A percentile compares a stretch with the other conserved stretches of the same genome.
phyloP scores from a whole-genome alignment of 2,329 filamentous ascomycete genomes.

The Microascus cirrosus region DNA sequence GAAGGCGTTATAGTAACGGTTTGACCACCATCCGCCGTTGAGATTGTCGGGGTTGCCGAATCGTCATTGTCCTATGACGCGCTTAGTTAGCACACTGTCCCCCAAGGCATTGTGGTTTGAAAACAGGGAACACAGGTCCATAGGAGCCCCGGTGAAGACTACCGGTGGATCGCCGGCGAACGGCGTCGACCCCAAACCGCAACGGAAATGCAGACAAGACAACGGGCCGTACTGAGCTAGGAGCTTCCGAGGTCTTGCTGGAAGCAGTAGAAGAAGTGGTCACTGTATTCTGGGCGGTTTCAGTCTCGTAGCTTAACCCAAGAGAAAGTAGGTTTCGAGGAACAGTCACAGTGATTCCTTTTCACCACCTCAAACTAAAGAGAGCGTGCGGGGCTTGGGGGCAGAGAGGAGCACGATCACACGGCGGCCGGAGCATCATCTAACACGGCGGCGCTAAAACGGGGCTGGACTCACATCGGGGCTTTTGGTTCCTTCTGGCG shows the following conservation, averaged over 20 bases:
- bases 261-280: slow-evolving; percentile 11
- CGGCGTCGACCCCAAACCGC: neutral
- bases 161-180: neutral
- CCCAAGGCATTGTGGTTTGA: neutral
- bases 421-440: too few relatives aligned
- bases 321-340: neutral
- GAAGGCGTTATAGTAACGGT: slow-evolving; percentile 5
- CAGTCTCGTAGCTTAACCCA: slow-evolving; percentile 9
- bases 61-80: slow-evolving; percentile 3
- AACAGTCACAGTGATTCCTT: neutral
- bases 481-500: slow-evolving; percentile 35
- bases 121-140: neutral
- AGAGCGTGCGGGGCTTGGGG: neutral
- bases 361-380: neutral
- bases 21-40: slow-evolving; percentile 22
- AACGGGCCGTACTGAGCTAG: slow-evolving; percentile 4
- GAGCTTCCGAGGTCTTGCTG: neutral
- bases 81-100: neutral
- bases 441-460: too few relatives aligned
- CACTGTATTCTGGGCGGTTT: slow-evolving; percentile 23
- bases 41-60: slow-evolving; percentile 36
- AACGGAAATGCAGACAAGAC: slow-evolving; percentile 1
- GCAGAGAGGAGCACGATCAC: too few relatives aligned
- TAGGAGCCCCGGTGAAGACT: neutral
- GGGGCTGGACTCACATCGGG: neutral